These are phyloP conservation scores for Calophaca sinica DNA, from an alignment of 306 rosid species.

Conservation along the genomic window DNA sequence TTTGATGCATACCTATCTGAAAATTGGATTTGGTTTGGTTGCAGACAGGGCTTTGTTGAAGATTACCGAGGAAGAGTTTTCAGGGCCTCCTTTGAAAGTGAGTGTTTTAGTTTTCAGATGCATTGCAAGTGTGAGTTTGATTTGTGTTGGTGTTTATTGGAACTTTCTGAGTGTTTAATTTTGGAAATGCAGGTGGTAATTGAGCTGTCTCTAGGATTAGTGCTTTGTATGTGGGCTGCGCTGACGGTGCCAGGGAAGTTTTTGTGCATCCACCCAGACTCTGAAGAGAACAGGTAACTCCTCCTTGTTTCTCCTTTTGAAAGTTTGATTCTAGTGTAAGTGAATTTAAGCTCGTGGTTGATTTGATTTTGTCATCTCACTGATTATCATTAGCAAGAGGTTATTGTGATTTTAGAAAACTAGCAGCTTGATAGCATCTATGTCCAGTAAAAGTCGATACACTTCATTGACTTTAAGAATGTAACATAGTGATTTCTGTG, in stretches of 20 bases:
- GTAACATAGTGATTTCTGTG: slow-evolving; percentile 15
- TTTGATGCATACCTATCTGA: slow-evolving; percentile 17
- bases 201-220: slow-evolving; percentile 70
- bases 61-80: slow-evolving; percentile 89
- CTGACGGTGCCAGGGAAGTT: slow-evolving; percentile 75
- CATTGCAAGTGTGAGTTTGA: neutral
- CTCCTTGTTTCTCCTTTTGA: slow-evolving; percentile 13
- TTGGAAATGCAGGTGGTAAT: slow-evolving; percentile 62
- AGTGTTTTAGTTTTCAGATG: slow-evolving; percentile 11
- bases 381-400: neutral
- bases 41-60: slow-evolving; percentile 85
- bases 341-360: slow-evolving; percentile 18
- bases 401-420: slow-evolving; percentile 11
- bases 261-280: slow-evolving; percentile 71
- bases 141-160: slow-evolving; percentile 17
- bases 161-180: slow-evolving; percentile 28
- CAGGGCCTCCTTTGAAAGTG: slow-evolving; percentile 79
- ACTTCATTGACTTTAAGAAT: slow-evolving; percentile 30
- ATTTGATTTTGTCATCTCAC: slow-evolving; percentile 25
- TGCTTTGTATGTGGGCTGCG: slow-evolving; percentile 78
- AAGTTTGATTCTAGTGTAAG: neutral
- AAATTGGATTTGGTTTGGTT: slow-evolving; percentile 44
- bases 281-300: slow-evolving; percentile 84
- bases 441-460: neutral
- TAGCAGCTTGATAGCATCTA: slow-evolving; percentile 10